Base-by-base conservation (phyloP, 2,329 filamentous ascomycete species). In the Phyllosticta citribraziliensis region DNA sequence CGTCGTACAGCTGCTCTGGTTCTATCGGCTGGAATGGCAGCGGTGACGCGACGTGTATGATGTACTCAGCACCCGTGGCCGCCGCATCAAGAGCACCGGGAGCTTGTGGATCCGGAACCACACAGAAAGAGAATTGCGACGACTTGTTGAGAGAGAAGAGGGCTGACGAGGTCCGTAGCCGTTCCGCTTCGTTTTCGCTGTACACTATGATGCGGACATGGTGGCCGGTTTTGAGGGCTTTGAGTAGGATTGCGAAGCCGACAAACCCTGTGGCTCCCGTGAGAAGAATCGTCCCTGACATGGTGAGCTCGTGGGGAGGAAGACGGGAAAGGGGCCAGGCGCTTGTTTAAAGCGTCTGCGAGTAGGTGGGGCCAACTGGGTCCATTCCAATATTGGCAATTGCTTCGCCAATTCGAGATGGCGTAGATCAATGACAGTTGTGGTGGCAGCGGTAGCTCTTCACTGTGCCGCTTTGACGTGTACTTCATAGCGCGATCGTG, bases 81-180 rank as follows among this genome's bases (percentile, higher is more conserved):
- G 71, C 75, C 19, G 66, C 64, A 64, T 74, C 69, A 61, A 76
- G 78, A 9, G 74, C 74, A 2, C 69, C 69, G 0, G 66, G 27
- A 0, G 64, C 67, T 5, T 69, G 63, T 24, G 77, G 74, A 54
- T 78, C 73, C 1, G 70, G 67, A 0, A 77, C 74, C 12, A 65
- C 64, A 60, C 69, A 63, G 56, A 68, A 65, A 51, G 66, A 59
- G 53, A 72, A 66, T 25, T 59, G 8, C 19, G n/a, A 20, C 10
- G 54, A 30, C 17, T 14, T 25, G 33, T 24, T 47, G 8, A 19
- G 14, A 9, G 51, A 17, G 27, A 58, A 52, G 8, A 65, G 52
- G 3, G 58, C 59, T 6, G 60, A 56, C 14, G 61, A 25, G 9
- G 55, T 10, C 1, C 61, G 52, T 11, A 66, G 33, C 6, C 5